Base-by-base conservation (phyloP, 306 rosid species). In the Sicyos edulis region DNA sequence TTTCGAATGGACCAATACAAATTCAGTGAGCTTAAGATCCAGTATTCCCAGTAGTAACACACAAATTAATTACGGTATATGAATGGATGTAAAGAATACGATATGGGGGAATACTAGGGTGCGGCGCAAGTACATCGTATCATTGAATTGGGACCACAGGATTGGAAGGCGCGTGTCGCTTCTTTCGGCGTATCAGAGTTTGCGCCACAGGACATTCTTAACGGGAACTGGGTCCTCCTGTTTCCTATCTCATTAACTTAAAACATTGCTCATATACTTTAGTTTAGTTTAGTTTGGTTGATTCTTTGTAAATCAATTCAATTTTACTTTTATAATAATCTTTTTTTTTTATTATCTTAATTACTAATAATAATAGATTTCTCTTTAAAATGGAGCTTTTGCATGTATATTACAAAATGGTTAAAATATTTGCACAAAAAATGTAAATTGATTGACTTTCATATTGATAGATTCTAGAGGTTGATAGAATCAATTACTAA, bases 111-210 rank as follows among this genome's bases (percentile, higher is more conserved):
- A 20, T 5, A 20, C 10, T 66, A 66, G 6, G 55, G 71, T 66
- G 72, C 52, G 55, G 54, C 72, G 72, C 55, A 67, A 3, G 54
- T 65, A 37, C 21, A 29, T 14, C 37, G 5, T 11, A 67, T 19
- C 8, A 65, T 42, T 4, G n/a, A 40, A 0, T 1, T 66, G 55
- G 71, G 71, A 45, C 40, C 71, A 66, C 40, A 5, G 55, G 72
- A 67, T 47, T 7, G 21, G 20, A 4, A 20, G 49, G 29, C 56
- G 55, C 72, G 72, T 50, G 73, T 68, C 73, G 63, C 55, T 19
- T 72, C 76, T 72, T 72, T 72, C 75, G 75, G 75, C 75, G 75
- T 72, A 56, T 72, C 37, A 72, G 75, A 72, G 75, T 72, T 72
- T 72, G 75, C 52, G 75, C 75, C 64, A 72, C 34, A 54, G 37